Evolutionary conservation across 2,329 filamentous ascomycete species (phyloP), one percentile per base, ranked within the genome.

Genomic region (Pseudopithomyces chartarum): DNA sequence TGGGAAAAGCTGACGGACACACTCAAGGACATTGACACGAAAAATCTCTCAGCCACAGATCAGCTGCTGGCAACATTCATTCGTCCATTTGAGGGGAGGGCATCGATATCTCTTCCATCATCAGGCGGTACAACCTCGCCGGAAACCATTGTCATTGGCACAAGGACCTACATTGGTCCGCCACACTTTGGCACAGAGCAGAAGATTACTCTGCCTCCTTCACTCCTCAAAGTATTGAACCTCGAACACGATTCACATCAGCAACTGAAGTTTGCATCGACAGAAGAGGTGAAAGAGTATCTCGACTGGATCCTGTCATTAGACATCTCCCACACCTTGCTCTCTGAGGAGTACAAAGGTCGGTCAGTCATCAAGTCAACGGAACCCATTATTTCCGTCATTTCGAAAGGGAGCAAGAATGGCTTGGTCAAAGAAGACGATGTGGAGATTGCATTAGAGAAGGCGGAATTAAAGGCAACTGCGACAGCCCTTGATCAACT

Each of bases 101-200:
- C 68, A 44, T 64, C 66, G 6, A 26, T 76, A 34, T 59, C 63
- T 1, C 56, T 75, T 19, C 69, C 73, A 6, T 67, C 64, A 1
- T 55, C 60, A 19, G 59, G 32, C 17, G 63, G 60, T 8, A 29
- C 26, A 46, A 38, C 54, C 4, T 59, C 66, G 34, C 48, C 56
- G 2, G 71, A 74, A 43, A 59, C 55, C 15, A 40, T 76, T 22
- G 61, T 33, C 1, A 57, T 76, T 6, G 57, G 62, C 5, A 73
- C 70, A 32, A 68, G 70, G 20, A 76, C 74, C 1, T 67, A 64
- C 19, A 65, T 76, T 15, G 71, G 68, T 11, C 63, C 63, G 15
- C 74, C 73, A 2, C 71, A 63, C 1, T 74, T 73, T 44, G 74
- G 74, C 40, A 69, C 71, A 6, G 72, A 75, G 52, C 69, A 73